phyloP scores from a whole-genome alignment of 2,329 filamentous ascomycete species.

The Aureobasidium pullulans region DNA sequence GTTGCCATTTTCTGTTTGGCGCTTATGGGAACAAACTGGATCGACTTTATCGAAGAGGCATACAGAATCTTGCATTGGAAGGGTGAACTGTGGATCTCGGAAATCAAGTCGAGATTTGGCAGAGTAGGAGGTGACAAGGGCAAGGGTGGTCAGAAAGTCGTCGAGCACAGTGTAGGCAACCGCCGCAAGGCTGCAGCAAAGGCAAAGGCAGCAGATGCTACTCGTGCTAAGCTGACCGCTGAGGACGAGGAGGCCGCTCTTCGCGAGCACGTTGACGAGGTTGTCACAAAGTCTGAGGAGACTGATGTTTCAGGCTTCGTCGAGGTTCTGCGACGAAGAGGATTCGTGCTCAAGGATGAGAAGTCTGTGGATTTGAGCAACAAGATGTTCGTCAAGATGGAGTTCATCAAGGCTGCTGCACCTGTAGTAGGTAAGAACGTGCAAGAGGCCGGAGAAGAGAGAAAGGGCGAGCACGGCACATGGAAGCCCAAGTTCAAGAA shows the following conservation, averaged over 20 bases:
- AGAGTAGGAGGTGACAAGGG: slow-evolving; percentile 44
- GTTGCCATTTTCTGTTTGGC: slow-evolving; percentile 92
- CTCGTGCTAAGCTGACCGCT: slow-evolving; percentile 43
- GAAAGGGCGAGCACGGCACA: slow-evolving; percentile 27
- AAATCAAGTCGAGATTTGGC: slow-evolving; percentile 90
- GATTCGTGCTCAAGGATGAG: slow-evolving; percentile 71
- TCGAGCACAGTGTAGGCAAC: slow-evolving; percentile 66
- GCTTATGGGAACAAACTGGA: slow-evolving; percentile 98
- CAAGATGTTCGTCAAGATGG: slow-evolving; percentile 98
- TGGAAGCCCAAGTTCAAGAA: slow-evolving; percentile 42
- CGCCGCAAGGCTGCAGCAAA: slow-evolving; percentile 42
- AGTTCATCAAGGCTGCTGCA: slow-evolving; percentile 76
- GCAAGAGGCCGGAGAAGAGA: slow-evolving; percentile 31
- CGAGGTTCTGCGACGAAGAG: slow-evolving; percentile 69
- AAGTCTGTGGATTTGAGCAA: slow-evolving; percentile 71
- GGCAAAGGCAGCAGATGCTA: slow-evolving; percentile 28
- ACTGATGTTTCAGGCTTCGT: slow-evolving; percentile 86
- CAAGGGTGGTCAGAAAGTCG: slow-evolving; percentile 33
- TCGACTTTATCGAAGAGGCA: slow-evolving; percentile 92
- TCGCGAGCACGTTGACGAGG: slow-evolving; percentile 57
- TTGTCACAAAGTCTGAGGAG: slow-evolving; percentile 57
- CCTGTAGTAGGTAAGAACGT: slow-evolving; percentile 70
- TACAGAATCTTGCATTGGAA: slow-evolving; percentile 87
- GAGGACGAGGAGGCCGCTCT: slow-evolving; percentile 52
- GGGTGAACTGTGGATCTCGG: slow-evolving; percentile 92